Evolutionary conservation across 257 asterid species (phyloP).

Genomic region (Haberlea rhodopensis): DNA sequence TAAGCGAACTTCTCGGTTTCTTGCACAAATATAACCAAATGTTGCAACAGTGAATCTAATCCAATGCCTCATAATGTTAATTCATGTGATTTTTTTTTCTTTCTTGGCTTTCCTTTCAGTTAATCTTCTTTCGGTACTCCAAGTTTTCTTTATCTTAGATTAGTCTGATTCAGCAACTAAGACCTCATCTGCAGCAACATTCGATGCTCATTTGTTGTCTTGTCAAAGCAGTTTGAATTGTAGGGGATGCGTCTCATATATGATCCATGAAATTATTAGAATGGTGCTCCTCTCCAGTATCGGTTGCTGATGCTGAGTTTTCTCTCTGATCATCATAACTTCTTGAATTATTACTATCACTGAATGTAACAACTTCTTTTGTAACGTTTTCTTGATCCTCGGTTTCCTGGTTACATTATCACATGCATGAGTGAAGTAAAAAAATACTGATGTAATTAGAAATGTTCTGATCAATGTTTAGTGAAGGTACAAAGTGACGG

Average conservation of each 20-base stretch:
- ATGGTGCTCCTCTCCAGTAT: constrained; percentile 8
- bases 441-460: neutral
- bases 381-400: constrained; percentile 19
- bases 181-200: constrained; percentile 14
- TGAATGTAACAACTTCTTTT: constrained; percentile 13
- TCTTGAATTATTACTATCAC: constrained; percentile 7
- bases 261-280: neutral
- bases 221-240: constrained; percentile 9
- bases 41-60: neutral
- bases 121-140: constrained; percentile 1
- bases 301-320: constrained; percentile 9
- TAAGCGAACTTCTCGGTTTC: neutral
- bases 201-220: neutral
- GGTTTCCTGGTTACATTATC: constrained; percentile 16
- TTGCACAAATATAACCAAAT: neutral
- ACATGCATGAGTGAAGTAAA: neutral
- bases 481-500: neutral
- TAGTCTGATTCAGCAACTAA: neutral
- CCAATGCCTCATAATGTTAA: neutral
- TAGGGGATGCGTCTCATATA: neutral
- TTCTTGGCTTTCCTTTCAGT: constrained; percentile 3
- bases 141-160: constrained; percentile 11
- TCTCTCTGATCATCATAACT: constrained; percentile 16
- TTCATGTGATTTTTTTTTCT: neutral
- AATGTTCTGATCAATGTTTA: neutral